These are phyloP conservation scores for Plasmodium blacklocki DNA, from an alignment of 169 alveolate genomes.

Conservation along the genomic window DNA sequence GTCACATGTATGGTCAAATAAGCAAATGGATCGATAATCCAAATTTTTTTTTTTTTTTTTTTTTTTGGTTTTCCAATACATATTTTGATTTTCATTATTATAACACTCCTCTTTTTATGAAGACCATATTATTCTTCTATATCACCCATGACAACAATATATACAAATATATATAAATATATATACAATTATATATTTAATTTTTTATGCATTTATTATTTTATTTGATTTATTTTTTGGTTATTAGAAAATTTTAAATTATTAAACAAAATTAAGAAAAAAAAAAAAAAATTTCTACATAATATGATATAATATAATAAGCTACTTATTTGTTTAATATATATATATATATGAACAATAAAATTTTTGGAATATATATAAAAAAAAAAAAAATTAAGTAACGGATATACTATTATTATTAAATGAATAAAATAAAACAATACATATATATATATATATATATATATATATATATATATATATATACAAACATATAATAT, in stretches of 20 bases:
- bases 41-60: constrained; percentile 19
- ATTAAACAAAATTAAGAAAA: constrained; percentile 32
- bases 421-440: constrained; percentile 1
- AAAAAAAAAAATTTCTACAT: constrained; percentile 1
- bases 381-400: not conserved
- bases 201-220: too few relatives aligned
- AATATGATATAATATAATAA: not conserved
- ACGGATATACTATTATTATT: constrained; percentile 9
- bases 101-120: too few relatives aligned
- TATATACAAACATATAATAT: not conserved
- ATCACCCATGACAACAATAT: too few relatives aligned
- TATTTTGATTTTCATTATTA: not conserved
- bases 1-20: constrained; percentile 85
- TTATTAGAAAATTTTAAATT: constrained; percentile 15
- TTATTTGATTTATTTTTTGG: constrained; percentile 4
- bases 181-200: too few relatives aligned
- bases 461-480: too few relatives aligned
- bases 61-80: constrained; percentile 1
- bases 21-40: constrained; percentile 78
- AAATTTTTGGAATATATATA: not conserved
- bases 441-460: too few relatives aligned
- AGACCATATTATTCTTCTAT: too few relatives aligned
- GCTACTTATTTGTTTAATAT: constrained; percentile 1
- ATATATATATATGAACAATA: constrained; percentile 5
- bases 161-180: too few relatives aligned